Evolutionary conservation across 306 rosid species (phyloP).

Genomic region (Urtica urens): DNA sequence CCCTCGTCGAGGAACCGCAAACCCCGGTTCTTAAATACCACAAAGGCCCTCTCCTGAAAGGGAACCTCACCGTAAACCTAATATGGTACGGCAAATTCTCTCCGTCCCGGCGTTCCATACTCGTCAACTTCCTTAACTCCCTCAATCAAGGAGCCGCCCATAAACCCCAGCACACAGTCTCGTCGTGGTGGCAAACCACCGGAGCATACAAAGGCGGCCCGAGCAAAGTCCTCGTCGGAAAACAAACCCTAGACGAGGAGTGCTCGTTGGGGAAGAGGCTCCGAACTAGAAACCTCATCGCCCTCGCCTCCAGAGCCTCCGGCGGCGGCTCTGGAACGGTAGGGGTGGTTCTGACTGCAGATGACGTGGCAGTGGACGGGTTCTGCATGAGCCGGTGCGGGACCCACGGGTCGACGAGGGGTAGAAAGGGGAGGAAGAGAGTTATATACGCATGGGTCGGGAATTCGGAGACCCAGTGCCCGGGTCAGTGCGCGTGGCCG

Average conservation of each 20-base stretch:
- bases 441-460: conserved; percentile 24
- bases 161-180: conserved; percentile 3
- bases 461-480: conserved; percentile 18
- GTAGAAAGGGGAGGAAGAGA: neutral
- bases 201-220: conserved; percentile 13
- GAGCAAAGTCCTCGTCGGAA: conserved; percentile 9
- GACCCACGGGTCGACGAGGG: conserved; percentile 6
- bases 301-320: conserved; percentile 5
- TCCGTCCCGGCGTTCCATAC: conserved; percentile 14
- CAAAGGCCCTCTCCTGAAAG: conserved; percentile 22
- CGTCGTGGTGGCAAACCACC: conserved; percentile 23
- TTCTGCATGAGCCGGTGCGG: conserved; percentile 25
- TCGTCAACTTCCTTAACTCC: conserved; percentile 22
- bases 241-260: conserved; percentile 11
- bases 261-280: conserved; percentile 13
- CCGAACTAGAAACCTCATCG: neutral
- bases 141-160: neutral
- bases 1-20: conserved; percentile 17
- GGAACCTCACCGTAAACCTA: conserved; percentile 19
- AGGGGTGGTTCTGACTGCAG: conserved; percentile 16
- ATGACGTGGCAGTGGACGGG: conserved; percentile 18
- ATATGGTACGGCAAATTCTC: conserved; percentile 25
- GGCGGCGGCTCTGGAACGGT: neutral
- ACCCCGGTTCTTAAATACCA: conserved; percentile 16
- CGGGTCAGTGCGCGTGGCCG: conserved; percentile 30